Evolutionary conservation across 1,139 yeast genomes (phyloP).

Genomic region (Candida glucosophila): DNA sequence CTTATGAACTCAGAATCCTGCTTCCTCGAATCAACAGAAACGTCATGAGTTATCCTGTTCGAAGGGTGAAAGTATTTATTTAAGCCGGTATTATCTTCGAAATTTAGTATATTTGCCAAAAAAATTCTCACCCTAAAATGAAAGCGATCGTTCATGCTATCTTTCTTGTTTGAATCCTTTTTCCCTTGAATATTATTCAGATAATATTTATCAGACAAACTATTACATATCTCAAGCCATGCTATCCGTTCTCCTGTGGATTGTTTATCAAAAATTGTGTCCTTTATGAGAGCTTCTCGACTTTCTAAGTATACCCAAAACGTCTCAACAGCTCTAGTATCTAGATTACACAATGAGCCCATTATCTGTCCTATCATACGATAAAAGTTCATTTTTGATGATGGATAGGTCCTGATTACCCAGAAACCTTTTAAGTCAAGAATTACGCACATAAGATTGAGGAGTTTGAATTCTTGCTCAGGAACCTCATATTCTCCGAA

Average conservation of each 20-base stretch:
- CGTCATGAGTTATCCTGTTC: slow-evolving; percentile 17
- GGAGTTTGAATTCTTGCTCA: slow-evolving; percentile 5
- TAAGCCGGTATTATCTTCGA: slow-evolving; percentile 40
- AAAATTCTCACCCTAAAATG: slow-evolving; percentile 30
- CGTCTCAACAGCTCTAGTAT: slow-evolving; percentile 13
- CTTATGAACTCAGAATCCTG: slow-evolving; percentile 20
- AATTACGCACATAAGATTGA: slow-evolving; percentile 12
- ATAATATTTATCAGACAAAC: slow-evolving; percentile 24
- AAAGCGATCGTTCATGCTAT: slow-evolving; percentile 29
- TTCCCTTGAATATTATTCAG: slow-evolving; percentile 12
- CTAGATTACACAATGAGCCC: slow-evolving; percentile 13
- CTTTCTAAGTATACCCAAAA: slow-evolving; percentile 35
- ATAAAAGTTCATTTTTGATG: slow-evolving; percentile 16
- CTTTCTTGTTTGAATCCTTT: slow-evolving; percentile 25
- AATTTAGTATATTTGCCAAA: slow-evolving; percentile 23
- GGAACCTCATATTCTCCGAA: slow-evolving; percentile 2
- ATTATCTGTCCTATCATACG: slow-evolving; percentile 14
- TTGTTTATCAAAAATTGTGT: slow-evolving; percentile 18
- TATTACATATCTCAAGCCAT: slow-evolving; percentile 30
- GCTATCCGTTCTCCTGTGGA: slow-evolving; percentile 30
- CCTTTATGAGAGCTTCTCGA: slow-evolving; percentile 14
- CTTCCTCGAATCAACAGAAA: slow-evolving; percentile 11
- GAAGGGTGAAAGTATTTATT: slow-evolving; percentile 32
- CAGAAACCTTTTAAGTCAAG: slow-evolving; percentile 18
- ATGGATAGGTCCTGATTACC: slow-evolving; percentile 6